Conservation (phyloP, 306 rosid genomes). For the Gleditsia sinensis region DNA sequence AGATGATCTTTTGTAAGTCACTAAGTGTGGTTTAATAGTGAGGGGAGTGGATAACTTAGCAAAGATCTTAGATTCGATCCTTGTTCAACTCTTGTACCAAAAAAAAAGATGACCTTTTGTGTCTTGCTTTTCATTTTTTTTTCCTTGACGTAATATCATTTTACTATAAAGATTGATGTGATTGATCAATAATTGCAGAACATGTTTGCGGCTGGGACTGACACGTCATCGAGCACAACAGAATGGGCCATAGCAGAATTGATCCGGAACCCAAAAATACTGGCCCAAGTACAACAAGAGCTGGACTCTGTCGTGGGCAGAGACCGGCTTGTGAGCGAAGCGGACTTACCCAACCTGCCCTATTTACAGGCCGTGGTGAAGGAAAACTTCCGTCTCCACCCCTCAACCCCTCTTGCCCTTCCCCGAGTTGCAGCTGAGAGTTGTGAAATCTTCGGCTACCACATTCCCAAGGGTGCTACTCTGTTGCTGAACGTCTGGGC, state of each 20-base stretch:
- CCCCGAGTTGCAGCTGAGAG: slow-evolving; percentile 61
- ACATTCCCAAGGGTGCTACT: slow-evolving; percentile 74
- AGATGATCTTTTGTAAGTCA: too few relatives aligned
- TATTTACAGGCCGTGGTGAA: slow-evolving; percentile 76
- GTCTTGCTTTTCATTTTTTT: too few relatives aligned
- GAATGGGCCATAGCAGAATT: slow-evolving; percentile 82
- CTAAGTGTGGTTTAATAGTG: too few relatives aligned
- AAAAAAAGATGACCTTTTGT: too few relatives aligned
- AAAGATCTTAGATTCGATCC: too few relatives aligned
- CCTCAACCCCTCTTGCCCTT: slow-evolving; percentile 77
- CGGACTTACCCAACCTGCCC: slow-evolving; percentile 51
- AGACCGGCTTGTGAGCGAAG: slow-evolving; percentile 51
- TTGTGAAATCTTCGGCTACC: slow-evolving; percentile 57
- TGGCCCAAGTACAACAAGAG: slow-evolving; percentile 57
- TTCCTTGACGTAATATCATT: too few relatives aligned
- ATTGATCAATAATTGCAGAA: slow-evolving; percentile 34
- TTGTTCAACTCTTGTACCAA: too few relatives aligned
- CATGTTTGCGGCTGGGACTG: slow-evolving; percentile 78
- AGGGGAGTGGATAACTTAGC: too few relatives aligned
- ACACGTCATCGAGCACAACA: slow-evolving; percentile 80
- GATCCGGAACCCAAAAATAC: slow-evolving; percentile 52
- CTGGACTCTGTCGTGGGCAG: slow-evolving; percentile 59
- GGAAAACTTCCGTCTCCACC: slow-evolving; percentile 86
- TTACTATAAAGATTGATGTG: too few relatives aligned
- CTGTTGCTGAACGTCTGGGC: slow-evolving; percentile 82